phyloP scores from a whole-genome alignment of 2,329 filamentous ascomycete genomes.

The Colletotrichum endophyticum region DNA sequence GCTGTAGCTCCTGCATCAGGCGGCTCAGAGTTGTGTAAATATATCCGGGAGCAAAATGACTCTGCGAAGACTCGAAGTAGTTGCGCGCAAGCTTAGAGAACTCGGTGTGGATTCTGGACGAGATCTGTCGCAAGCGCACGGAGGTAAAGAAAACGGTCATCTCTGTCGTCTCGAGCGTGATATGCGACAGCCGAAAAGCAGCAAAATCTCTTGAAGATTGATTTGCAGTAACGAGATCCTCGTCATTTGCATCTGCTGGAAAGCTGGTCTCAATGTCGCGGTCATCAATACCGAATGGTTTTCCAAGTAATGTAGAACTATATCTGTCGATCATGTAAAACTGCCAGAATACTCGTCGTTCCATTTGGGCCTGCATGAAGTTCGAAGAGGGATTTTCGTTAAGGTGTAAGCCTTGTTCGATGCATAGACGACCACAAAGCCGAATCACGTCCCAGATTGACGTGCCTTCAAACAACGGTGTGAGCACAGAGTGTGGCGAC shows the following conservation, averaged over 20 bases:
- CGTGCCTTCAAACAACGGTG: slow-evolving; percentile 22
- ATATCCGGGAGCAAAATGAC: slow-evolving; percentile 20
- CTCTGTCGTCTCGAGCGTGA: slow-evolving; percentile 27
- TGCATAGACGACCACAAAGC: slow-evolving; percentile 43
- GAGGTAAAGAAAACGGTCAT: slow-evolving; percentile 42
- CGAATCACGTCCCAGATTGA: slow-evolving; percentile 45
- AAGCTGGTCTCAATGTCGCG: slow-evolving; percentile 39
- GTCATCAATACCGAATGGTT: slow-evolving; percentile 46
- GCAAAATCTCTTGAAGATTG: slow-evolving; percentile 17
- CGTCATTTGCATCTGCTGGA: slow-evolving; percentile 38
- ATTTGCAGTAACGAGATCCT: slow-evolving; percentile 27
- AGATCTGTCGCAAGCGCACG: slow-evolving; percentile 42
- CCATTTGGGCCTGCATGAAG: slow-evolving; percentile 38
- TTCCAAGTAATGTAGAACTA: slow-evolving; percentile 43
- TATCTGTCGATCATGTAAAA: slow-evolving; percentile 50
- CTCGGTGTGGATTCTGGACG: slow-evolving; percentile 39
- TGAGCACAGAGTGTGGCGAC: too few relatives aligned
- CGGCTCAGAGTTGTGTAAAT: slow-evolving; percentile 29
- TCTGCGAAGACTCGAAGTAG: not conserved
- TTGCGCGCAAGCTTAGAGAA: slow-evolving; percentile 25
- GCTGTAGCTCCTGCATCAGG: slow-evolving; percentile 36
- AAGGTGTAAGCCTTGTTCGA: slow-evolving; percentile 40
- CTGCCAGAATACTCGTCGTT: slow-evolving; percentile 47
- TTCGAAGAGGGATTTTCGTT: not conserved
- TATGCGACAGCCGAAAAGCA: not conserved